Base-by-base conservation (phyloP, 805 yeast species). In the Candida nonsorbophila region DNA sequence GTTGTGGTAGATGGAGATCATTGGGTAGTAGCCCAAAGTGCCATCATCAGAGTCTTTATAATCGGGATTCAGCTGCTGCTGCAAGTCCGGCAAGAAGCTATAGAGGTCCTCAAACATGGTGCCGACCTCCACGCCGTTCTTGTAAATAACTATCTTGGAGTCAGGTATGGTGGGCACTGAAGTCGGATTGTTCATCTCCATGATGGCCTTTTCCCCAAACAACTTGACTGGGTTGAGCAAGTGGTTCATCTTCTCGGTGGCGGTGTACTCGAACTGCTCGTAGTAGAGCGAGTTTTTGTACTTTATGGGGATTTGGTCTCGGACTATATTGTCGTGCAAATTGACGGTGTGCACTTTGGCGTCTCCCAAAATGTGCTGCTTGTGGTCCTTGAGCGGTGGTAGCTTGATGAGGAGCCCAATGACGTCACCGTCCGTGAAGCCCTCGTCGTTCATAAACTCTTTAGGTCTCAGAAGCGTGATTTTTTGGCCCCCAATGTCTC, bases 271-370 rank as follows among this genome's bases (percentile, higher is more conserved):
- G 35, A 77, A 79, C 44, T 81, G 85, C 51, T 92, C 99, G 50
- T 78, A 87, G 56, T 75, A 87, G 16, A 85, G 58, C 27, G 79
- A 78, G 33, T 73, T 79, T 47, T 80, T 84, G 56, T 82, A 86
- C 42, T 82, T 71, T 28, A 92, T 84, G 2, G 97, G 96, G 29
- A 84, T 79, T 45, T 90, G 86, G 45, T 87, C 97, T 32, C 97
- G 69, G 2, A 72, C 54, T 10, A 83, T 62, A 41, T 81, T 79
- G 12, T 41, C 52, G 36, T 45, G 25, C 5, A 29, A 40, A 23
- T 43, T 46, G 28, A 52, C 45, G 14, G 37, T 29, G 24, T 30
- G 39, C 14, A 27, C 14, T 11, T 32, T 40, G 15, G 49, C 41
- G 5, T 64, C 55, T 36, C 49, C 45, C 14, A 50, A 37, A 2